Evolutionary conservation across 768 basidiomycete species (phyloP).

Genomic region (Filobasidium wieringae): DNA sequence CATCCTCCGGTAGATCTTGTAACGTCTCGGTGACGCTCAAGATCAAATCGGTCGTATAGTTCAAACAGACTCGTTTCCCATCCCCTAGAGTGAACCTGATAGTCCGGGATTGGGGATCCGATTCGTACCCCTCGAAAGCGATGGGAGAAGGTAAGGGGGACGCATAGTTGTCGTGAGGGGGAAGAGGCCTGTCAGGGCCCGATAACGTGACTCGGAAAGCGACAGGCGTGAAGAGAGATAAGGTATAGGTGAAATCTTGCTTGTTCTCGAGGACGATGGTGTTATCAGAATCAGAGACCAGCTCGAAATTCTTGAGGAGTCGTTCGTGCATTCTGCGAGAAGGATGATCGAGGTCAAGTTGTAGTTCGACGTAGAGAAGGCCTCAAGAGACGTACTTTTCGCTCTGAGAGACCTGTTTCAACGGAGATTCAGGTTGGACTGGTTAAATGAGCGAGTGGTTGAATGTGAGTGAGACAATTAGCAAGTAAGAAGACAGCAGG

Average conservation of each 20-base stretch:
- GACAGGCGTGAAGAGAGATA: conserved; percentile 25
- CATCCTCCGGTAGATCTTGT: conserved; percentile 1
- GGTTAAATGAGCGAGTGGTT: too few species aligned
- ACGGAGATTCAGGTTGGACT: too few species aligned
- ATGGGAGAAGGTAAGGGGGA: not conserved
- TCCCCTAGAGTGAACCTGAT: conserved; percentile 1
- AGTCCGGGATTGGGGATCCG: conserved; percentile 12
- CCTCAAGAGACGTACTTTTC: too few species aligned
- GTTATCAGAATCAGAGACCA: not conserved
- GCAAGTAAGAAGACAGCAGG: too few species aligned
- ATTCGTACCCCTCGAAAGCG: not conserved
- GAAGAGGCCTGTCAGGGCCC: conserved; percentile 24
- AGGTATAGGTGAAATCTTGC: conserved; percentile 21
- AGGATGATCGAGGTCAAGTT: too few species aligned
- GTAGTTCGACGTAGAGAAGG: too few species aligned
- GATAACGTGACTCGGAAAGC: conserved; percentile 24
- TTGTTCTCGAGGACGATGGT: conserved; percentile 11
- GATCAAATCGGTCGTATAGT: conserved; percentile 21
- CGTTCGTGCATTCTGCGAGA: conserved; percentile 17
- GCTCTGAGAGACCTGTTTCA: too few species aligned
- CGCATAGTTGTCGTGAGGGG: conserved; percentile 29
- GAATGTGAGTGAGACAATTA: too few species aligned
- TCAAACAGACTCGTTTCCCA: conserved; percentile 16
- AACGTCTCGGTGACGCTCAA: conserved; percentile 18
- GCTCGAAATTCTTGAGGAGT: conserved; percentile 10